These are phyloP conservation scores for Prunus mira DNA, from an alignment of 306 rosid genomes.

Conservation along the genomic window DNA sequence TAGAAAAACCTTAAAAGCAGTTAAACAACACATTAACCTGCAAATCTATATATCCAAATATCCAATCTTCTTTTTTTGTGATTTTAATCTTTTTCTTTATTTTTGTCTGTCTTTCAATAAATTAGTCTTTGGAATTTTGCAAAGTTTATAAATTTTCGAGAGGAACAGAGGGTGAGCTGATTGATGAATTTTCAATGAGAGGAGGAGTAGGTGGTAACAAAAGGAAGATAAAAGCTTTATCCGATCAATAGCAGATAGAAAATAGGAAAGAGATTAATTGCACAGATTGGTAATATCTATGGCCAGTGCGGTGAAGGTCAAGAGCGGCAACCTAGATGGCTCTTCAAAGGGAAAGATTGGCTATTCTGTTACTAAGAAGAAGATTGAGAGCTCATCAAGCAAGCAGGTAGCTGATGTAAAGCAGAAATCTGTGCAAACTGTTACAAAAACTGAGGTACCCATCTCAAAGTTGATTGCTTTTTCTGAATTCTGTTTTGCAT, in stretches of 20 bases:
- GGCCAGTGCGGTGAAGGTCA: constrained; percentile 50
- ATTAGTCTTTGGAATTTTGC: constrained; percentile 7
- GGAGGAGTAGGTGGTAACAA: constrained; percentile 11
- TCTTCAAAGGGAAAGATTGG: constrained; percentile 53
- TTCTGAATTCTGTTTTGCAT: not conserved
- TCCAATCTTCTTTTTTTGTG: too few species aligned
- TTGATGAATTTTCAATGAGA: constrained; percentile 21
- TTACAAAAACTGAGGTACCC: constrained; percentile 63
- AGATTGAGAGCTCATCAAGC: constrained; percentile 51
- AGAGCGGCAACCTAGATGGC: constrained; percentile 48
- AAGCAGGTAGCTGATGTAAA: constrained; percentile 47
- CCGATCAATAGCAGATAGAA: constrained; percentile 27
- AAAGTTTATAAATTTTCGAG: not conserved
- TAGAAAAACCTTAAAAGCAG: constrained; percentile 13
- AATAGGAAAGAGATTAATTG: not conserved
- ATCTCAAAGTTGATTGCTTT: constrained; percentile 19
- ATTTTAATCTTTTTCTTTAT: not conserved
- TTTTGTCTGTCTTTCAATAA: not conserved
- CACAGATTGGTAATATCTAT: constrained; percentile 23
- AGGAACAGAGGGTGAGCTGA: constrained; percentile 1
- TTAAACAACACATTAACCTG: constrained; percentile 24
- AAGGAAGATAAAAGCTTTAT: constrained; percentile 3
- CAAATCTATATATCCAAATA: not conserved
- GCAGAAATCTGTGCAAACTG: constrained; percentile 44
- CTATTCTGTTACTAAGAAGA: constrained; percentile 46